Conservation (phyloP, 768 basidiomycete genomes). For the Kwoniella sp. region DNA sequence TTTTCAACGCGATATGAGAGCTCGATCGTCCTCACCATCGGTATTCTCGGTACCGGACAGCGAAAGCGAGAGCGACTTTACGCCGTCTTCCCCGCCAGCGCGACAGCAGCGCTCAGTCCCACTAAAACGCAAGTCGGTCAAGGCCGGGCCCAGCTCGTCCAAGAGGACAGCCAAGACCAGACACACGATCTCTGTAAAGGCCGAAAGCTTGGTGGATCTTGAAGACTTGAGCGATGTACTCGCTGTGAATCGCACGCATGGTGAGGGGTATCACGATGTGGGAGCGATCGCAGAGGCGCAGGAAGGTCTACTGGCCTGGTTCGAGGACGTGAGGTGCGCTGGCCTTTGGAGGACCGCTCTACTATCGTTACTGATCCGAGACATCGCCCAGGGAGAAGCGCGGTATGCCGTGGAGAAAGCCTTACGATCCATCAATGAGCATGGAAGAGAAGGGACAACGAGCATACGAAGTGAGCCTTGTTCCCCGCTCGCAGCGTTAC, state of each 20-base stretch:
- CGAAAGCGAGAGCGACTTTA: conserved; percentile 3
- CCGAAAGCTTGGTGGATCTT: conserved; percentile 15
- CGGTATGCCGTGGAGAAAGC: conserved; percentile 90
- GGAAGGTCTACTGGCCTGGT: conserved; percentile 59
- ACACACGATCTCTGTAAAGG: not conserved
- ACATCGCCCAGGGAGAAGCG: conserved; percentile 55
- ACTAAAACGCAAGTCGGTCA: not conserved
- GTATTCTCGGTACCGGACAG: conserved; percentile 7
- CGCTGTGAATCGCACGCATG: conserved; percentile 20
- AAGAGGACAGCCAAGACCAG: not conserved
- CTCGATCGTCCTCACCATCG: conserved; percentile 11
- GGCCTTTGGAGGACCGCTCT: not conserved
- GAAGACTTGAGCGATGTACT: conserved; percentile 15
- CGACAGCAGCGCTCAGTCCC: not conserved
- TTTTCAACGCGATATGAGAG: too few species aligned
- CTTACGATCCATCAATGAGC: conserved; percentile 54
- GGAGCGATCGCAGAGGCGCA: conserved; percentile 22
- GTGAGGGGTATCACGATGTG: conserved; percentile 25
- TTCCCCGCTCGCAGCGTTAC: not conserved
- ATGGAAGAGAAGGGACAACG: conserved; percentile 68
- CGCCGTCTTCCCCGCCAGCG: not conserved
- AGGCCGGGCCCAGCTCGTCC: not conserved
- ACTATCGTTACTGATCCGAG: not conserved
- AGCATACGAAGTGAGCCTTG: conserved; percentile 73
- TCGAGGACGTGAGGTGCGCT: conserved; percentile 58